Conservation (phyloP, 75 land plant genomes). For the Sequoia sempervirens region DNA sequence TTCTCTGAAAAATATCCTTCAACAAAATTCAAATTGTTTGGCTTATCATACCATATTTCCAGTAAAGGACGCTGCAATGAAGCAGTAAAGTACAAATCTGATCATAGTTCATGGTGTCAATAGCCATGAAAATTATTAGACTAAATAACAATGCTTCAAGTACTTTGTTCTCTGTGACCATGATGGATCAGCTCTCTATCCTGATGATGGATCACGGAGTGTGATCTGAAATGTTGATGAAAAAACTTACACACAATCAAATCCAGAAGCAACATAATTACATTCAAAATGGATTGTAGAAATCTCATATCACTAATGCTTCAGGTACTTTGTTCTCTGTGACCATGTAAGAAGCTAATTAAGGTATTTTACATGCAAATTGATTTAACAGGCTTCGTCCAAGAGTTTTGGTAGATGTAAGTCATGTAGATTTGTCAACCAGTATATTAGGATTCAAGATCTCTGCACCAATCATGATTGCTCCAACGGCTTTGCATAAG, state of each 20-base stretch:
- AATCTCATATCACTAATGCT: no score
- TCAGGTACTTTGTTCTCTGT: neutral
- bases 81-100: neutral
- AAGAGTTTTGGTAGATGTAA: conserved; percentile 74
- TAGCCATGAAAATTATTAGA: neutral
- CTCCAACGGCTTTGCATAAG: conserved; percentile 76
- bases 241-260: no score
- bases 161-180: no score
- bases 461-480: conserved; percentile 79
- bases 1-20: neutral
- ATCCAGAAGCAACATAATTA: no score
- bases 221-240: no score
- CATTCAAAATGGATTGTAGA: no score
- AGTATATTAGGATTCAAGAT: conserved; percentile 61
- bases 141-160: neutral
- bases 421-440: conserved; percentile 65
- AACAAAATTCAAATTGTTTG: neutral
- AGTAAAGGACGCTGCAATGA: neutral
- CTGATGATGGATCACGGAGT: no score
- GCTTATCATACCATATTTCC: neutral
- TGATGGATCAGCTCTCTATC: no score
- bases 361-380: neutral
- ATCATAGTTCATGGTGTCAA: neutral
- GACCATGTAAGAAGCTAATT: neutral
- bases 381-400: conserved; percentile 56